phyloP scores from a whole-genome alignment of 441 rosid genomes.

The Gossypium trilobum region DNA sequence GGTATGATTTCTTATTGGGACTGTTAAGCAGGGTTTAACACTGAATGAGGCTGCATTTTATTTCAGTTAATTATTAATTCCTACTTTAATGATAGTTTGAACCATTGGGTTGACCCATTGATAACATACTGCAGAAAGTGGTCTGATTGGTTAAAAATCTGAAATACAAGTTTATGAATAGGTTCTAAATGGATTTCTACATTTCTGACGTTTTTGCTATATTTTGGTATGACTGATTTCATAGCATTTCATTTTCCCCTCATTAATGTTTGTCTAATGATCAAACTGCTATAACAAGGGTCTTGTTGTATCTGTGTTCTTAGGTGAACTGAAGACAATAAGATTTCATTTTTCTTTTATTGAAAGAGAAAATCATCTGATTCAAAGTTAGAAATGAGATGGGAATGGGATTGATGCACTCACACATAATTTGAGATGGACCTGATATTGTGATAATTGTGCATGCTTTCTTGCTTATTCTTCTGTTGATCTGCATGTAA shows the following conservation, averaged over 20 bases:
- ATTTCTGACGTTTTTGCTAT: neutral
- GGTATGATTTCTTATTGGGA: neutral
- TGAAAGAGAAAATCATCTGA: neutral
- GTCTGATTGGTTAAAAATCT: neutral
- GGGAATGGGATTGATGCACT: neutral
- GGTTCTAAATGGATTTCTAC: neutral
- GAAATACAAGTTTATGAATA: neutral
- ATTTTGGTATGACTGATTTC: neutral
- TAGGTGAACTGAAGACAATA: neutral
- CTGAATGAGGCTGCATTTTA: neutral
- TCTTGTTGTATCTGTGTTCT: neutral
- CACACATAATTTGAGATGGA: neutral
- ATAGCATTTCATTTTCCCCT: neutral
- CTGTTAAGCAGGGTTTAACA: neutral
- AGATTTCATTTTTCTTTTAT: neutral
- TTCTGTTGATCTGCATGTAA: neutral
- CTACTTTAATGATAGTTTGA: neutral
- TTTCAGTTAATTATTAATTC: neutral
- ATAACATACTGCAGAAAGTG: neutral
- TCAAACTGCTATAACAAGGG: neutral
- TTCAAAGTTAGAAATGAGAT: neutral
- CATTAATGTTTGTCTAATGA: neutral
- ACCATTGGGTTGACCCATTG: neutral
- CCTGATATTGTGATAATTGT: neutral
- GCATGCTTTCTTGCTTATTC: neutral